These are phyloP conservation scores for Tuber melanosporum DNA, from an alignment of 495 filamentous ascomycete genomes.

Conservation along the genomic window DNA sequence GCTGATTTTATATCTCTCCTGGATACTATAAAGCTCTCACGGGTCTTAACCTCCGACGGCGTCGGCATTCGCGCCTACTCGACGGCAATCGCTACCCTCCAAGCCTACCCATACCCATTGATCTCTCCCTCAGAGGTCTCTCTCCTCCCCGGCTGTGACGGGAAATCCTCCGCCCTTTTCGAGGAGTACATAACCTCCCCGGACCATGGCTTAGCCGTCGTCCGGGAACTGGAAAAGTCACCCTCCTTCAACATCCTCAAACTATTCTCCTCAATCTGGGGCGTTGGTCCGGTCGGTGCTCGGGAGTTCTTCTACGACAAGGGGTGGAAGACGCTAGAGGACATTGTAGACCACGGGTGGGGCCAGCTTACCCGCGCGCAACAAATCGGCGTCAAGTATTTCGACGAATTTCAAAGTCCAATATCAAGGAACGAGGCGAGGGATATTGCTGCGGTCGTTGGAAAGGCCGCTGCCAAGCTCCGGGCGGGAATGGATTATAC, in stretches of 20 bases:
- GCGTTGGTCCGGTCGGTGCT: conserved; percentile 77
- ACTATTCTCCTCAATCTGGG: conserved; percentile 77
- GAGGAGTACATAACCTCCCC: conserved; percentile 60
- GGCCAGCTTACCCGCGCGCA: conserved; percentile 63
- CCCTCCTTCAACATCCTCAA: conserved; percentile 57
- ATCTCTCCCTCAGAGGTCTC: conserved; percentile 55
- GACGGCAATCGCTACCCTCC: conserved; percentile 71
- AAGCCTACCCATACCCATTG: conserved; percentile 69
- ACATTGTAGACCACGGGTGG: conserved; percentile 83
- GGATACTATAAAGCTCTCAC: conserved; percentile 63
- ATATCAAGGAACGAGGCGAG: conserved; percentile 72
- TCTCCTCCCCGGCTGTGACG: conserved; percentile 70
- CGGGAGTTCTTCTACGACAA: conserved; percentile 71
- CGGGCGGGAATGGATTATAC: conserved; percentile 58
- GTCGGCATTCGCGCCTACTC: conserved; percentile 85
- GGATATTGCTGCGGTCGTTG: conserved; percentile 56
- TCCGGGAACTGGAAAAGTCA: conserved; percentile 58
- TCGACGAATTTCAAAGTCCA: conserved; percentile 66
- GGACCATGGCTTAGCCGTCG: conserved; percentile 55
- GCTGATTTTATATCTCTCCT: conserved; percentile 67
- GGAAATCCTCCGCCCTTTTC: conserved; percentile 73
- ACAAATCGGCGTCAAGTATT: conserved; percentile 94
- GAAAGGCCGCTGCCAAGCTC: conserved; percentile 55
- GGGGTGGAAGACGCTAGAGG: conserved; percentile 72
- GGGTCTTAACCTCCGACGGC: conserved; percentile 63